Conservation (phyloP, 75 land plant species). For the Pinus albicaulis region DNA sequence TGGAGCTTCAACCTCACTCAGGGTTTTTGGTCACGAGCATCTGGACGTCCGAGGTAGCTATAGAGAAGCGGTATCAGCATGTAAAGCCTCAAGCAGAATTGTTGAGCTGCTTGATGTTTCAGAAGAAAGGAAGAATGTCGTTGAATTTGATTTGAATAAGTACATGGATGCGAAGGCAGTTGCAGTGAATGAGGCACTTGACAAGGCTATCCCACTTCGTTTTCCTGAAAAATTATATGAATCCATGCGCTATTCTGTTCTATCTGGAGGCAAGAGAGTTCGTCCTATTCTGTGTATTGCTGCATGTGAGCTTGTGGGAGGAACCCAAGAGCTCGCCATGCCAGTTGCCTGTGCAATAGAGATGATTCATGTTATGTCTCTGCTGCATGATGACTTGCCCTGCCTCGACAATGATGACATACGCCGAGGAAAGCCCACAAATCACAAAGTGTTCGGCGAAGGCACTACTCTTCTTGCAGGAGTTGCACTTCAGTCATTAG, state of each 20-base stretch:
- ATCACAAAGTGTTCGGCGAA: conserved; percentile 28
- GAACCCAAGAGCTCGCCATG: conserved; percentile 39
- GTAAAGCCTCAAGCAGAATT: background rate
- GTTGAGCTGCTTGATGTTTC: no score
- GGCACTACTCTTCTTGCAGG: conserved; percentile 57
- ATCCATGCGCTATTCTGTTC: conserved; percentile 28
- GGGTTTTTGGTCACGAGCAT: background rate
- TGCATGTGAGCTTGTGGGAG: conserved; percentile 71
- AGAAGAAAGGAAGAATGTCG: background rate
- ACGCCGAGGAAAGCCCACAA: conserved; percentile 33
- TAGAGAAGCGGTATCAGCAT: no score
- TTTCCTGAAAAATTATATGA: conserved; percentile 18
- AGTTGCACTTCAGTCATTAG: conserved; percentile 45
- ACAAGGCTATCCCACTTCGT: conserved; percentile 8
- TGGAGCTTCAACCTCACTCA: no score
- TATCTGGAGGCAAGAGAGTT: conserved; percentile 20
- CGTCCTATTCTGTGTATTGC: conserved; percentile 68
- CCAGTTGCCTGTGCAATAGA: conserved; percentile 61
- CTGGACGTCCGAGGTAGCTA: no score
- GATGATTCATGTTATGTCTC: conserved; percentile 52
- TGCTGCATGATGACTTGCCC: conserved; percentile 60
- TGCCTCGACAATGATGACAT: conserved; percentile 69
- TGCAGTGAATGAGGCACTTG: conserved; percentile 26
- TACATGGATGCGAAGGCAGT: conserved; percentile 26
- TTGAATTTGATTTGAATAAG: conserved; percentile 15